Evolutionary conservation across 805 yeast species (phyloP), one percentile per base, ranked within the genome.

Genomic region (Schizosaccharomyces lindneri): DNA sequence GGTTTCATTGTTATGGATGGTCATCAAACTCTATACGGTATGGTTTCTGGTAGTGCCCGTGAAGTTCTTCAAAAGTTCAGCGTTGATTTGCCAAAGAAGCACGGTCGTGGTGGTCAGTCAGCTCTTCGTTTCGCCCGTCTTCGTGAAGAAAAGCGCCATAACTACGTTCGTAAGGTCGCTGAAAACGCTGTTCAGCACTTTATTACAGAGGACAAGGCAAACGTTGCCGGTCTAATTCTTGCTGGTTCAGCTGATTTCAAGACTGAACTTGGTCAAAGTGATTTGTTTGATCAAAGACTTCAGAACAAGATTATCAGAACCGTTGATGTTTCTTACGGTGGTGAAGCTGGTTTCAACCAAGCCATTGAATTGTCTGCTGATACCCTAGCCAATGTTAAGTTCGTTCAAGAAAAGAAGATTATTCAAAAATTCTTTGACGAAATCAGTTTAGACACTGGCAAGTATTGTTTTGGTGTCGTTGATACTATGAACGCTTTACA

Each of bases 51-150:
- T 73, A 93, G 93, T 76, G 89, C 95, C 59, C 84, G 98, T 78
- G 96, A 93, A 65, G 87, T 93, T 57, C 78, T 93, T 70, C 95
- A 90, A 74, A 93, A 93, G 74, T 93, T 93, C 75, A 85, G 88
- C 1, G 99, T 93, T 62, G 99, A 93, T 74, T 78, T 93, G 69
- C 99, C 99, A 69, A 93, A 93, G 78, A 93, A 93, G 87, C 98
- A 93, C 79, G 98, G 98, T 70, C 85, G 98, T 80, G 98, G 98
- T 85, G 98, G 98, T 84, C 98, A 93, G 78, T 93, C 99, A 65
- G 98, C 99, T 57, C 72, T 93, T 68, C 97, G 99, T 87, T 93
- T 93, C 78, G 84, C 97, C 31, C 89, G 99, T 79, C 79, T 93
- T 73, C 85, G 99, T 80, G 98, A 93, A 68, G 98, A 93, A 75